These are phyloP conservation scores for Vaccinium darrowii DNA, from an alignment of 148 eudicot genomes.

Conservation along the genomic window DNA sequence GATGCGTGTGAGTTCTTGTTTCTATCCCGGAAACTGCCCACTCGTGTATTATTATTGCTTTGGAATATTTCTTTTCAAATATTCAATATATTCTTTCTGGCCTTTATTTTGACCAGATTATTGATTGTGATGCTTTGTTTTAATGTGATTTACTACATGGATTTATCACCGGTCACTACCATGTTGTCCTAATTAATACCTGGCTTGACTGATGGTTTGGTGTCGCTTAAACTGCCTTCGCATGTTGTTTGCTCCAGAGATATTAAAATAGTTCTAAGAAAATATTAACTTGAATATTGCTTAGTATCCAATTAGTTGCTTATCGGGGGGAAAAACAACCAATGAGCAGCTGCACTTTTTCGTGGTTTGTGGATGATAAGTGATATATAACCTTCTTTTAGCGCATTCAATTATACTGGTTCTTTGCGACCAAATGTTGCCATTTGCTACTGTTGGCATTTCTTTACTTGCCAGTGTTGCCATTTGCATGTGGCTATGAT, in stretches of 20 bases:
- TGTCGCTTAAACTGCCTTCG: slow-evolving; percentile 10
- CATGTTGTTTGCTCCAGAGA: neutral
- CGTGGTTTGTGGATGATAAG: neutral
- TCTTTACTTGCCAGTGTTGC: neutral
- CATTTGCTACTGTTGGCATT: neutral
- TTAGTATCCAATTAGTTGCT: too few relatives aligned
- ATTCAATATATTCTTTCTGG: neutral
- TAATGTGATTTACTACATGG: neutral
- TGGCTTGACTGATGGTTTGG: neutral
- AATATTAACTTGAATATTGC: too few relatives aligned
- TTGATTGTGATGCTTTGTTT: neutral
- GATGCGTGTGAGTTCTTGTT: slow-evolving; percentile 66
- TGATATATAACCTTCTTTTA: neutral
- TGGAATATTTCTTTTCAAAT: neutral
- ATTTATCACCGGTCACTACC: neutral
- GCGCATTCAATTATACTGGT: neutral
- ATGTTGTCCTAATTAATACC: neutral
- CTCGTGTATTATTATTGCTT: neutral
- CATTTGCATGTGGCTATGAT: slow-evolving; percentile 7
- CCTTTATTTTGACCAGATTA: neutral
- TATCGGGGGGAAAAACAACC: neutral
- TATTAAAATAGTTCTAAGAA: too few relatives aligned
- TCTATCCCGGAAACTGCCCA: neutral
- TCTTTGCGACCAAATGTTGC: neutral
- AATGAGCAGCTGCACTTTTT: neutral